phyloP scores from a whole-genome alignment of 2,329 filamentous ascomycete species.

The Stemphylium lycopersici region DNA sequence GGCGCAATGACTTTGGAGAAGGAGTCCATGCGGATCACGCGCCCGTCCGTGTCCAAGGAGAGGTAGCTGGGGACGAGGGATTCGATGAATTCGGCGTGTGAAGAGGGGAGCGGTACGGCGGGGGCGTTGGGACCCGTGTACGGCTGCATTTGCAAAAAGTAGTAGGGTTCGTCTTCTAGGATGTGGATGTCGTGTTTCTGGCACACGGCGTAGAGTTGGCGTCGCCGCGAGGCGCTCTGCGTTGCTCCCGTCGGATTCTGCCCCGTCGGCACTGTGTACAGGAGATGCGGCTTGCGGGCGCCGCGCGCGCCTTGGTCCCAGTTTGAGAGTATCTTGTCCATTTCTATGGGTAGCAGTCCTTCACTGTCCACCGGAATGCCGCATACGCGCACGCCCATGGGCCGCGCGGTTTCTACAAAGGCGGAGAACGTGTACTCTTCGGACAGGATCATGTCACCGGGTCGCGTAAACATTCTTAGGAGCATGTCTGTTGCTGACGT shows the following conservation, averaged over 20 bases:
- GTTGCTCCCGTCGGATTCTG: constrained; percentile 93
- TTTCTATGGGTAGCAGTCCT: constrained; percentile 65
- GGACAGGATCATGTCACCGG: constrained; percentile 78
- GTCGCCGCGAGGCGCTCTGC: constrained; percentile 69
- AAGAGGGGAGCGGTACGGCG: constrained; percentile 62
- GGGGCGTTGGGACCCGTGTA: constrained; percentile 65
- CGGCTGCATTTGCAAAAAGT: constrained; percentile 87
- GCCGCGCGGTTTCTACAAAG: constrained; percentile 68
- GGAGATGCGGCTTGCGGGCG: constrained; percentile 68
- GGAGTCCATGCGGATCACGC: constrained; percentile 88
- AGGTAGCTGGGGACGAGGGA: constrained; percentile 76
- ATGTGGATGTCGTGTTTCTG: constrained; percentile 87
- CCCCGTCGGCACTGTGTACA: constrained; percentile 79
- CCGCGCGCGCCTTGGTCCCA: constrained; percentile 66
- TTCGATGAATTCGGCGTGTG: constrained; percentile 74
- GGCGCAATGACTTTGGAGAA: constrained; percentile 92
- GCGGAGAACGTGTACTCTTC: constrained; percentile 93
- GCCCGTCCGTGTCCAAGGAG: constrained; percentile 82
- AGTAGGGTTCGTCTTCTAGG: constrained; percentile 93
- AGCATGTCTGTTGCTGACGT: constrained; percentile 86
- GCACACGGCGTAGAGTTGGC: constrained; percentile 76
- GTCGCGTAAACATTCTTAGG: constrained; percentile 78
- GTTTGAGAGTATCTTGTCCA: constrained; percentile 67
- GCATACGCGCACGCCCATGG: constrained; percentile 66
- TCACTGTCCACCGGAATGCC: constrained; percentile 70